Percentiles rank a stretch among this genome's conserved stretches.
phyloP scores from a whole-genome alignment of 768 basidiomycete genomes.

The Mycena capillaripes region DNA sequence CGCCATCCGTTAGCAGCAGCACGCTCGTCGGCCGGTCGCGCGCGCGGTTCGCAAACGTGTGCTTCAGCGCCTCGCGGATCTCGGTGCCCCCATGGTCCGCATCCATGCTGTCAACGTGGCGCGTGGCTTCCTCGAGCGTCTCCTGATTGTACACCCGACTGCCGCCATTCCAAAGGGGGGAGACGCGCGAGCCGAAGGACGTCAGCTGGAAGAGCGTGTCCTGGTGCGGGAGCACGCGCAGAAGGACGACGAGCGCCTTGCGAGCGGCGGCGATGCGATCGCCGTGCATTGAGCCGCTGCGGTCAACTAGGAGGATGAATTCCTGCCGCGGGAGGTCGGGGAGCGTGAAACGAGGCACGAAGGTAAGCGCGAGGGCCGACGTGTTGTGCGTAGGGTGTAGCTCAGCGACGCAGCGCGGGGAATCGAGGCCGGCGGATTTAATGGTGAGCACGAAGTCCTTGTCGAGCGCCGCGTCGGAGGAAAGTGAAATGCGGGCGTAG shows the following conservation, averaged over 20 bases:
- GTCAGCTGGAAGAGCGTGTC: constrained; percentile 36
- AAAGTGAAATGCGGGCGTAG: constrained; percentile 27
- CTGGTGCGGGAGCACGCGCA: constrained; percentile 53
- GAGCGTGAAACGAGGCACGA: constrained; percentile 57
- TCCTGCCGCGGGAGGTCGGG: constrained; percentile 37
- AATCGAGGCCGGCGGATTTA: constrained; percentile 22
- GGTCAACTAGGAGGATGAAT: constrained; percentile 26
- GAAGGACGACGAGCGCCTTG: constrained; percentile 52
- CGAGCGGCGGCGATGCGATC: constrained; percentile 52
- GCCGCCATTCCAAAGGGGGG: constrained; percentile 49
- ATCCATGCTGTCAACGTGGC: constrained; percentile 42
- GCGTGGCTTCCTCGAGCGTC: constrained; percentile 46
- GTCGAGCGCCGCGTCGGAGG: constrained; percentile 38
- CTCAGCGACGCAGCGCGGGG: constrained; percentile 27
- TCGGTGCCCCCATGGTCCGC: constrained; percentile 57
- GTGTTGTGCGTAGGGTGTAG: constrained; percentile 32
- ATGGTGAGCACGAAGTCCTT: constrained; percentile 66
- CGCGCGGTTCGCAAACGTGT: constrained; percentile 44
- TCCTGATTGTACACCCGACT: constrained; percentile 42
- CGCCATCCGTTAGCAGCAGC: constrained; percentile 54
- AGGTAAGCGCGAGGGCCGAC: constrained; percentile 53
- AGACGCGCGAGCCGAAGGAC: constrained; percentile 56
- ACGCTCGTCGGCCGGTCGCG: constrained; percentile 49
- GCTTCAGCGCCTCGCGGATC: constrained; percentile 48
- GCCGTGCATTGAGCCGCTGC: constrained; percentile 51